phyloP scores from a whole-genome alignment of 768 basidiomycete genomes.

The Gyrodon lividus region DNA sequence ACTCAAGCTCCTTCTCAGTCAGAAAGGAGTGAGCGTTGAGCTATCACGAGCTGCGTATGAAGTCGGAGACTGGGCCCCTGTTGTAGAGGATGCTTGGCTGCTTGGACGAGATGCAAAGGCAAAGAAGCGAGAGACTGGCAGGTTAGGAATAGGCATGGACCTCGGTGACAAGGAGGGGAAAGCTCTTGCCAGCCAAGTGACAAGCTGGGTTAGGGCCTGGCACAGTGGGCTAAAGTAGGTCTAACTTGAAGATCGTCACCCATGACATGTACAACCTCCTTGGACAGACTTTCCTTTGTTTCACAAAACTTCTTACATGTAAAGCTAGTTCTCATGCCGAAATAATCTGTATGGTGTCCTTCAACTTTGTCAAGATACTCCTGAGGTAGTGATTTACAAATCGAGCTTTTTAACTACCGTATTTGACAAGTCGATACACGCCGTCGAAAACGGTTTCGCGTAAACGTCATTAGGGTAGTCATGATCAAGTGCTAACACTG shows the following conservation, averaged over 20 bases:
- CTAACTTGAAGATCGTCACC: neutral
- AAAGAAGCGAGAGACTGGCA: constrained; percentile 43
- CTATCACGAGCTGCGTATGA: constrained; percentile 65
- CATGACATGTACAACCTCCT: neutral
- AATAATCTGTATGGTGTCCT: too few species aligned
- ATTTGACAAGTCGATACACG: too few species aligned
- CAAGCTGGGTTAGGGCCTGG: constrained; percentile 45
- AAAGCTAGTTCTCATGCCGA: too few species aligned
- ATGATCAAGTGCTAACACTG: too few species aligned
- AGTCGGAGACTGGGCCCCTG: constrained; percentile 66
- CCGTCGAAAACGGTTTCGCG: too few species aligned
- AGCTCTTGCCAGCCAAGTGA: constrained; percentile 46
- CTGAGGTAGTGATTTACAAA: too few species aligned
- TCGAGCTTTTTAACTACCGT: too few species aligned
- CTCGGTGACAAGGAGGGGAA: constrained; percentile 42
- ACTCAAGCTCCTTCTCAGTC: constrained; percentile 58
- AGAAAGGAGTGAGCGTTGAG: constrained; percentile 68
- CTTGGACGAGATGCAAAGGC: constrained; percentile 49
- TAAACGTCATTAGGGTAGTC: too few species aligned
- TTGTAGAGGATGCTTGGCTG: constrained; percentile 57
- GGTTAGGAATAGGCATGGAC: constrained; percentile 37
- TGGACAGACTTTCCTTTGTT: too few species aligned
- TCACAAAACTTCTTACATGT: too few species aligned
- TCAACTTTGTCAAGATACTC: too few species aligned
- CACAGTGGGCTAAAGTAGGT: constrained; percentile 1